Evolutionary conservation across 129 eudicot species (phyloP), one percentile per base, ranked within the genome.

Genomic region (Artemisia annua): DNA sequence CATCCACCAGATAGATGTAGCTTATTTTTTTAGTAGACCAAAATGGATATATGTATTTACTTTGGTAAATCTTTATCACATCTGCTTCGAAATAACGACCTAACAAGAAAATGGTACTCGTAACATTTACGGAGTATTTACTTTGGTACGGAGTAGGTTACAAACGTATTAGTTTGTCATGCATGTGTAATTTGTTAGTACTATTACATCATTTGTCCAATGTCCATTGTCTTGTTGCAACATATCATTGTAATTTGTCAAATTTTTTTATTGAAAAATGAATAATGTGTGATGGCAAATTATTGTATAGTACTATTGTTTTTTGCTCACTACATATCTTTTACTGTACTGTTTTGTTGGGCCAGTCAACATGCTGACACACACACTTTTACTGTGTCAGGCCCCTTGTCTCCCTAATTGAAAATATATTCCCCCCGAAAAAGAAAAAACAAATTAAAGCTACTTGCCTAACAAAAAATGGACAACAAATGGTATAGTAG

Each of bases 381-480:
- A 63, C 46, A 52, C 53, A 51, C 78, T 51, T 57, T 19, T 26
- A 19, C 52, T 43, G 35, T 74, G 62, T 74, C 63, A 50, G 71
- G 19, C 18, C 70, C 15, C 70, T 44, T n/a, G 15, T 54, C 22
- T 74, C 71, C 46, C 54, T 63, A 20, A 20, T 63, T 54, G 71
- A 53, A 24, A 63, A 63, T 74, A 74, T 74, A 74, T 64, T 18
- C 78, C 63, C 22, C 78, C 71, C 65, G 53, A 63, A 63, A 63
- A 22, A 52, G 26, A 52, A 50, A 63, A 61, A 48, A 2, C 19
- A 52, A 13, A 72, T 43, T 48, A 66, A 15, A 54, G 10, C 56
- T 66, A 57, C 55, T 11, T 66, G 48, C 10, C 39, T 66, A 19
- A 46, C 71, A 66, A 48, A 48, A 20, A 19, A 18, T 19, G 2